A percentile compares a stretch with the other conserved stretches of the same genome.
phyloP scores from a whole-genome alignment of 805 yeast species.

The Wickerhamia fluorescens region DNA sequence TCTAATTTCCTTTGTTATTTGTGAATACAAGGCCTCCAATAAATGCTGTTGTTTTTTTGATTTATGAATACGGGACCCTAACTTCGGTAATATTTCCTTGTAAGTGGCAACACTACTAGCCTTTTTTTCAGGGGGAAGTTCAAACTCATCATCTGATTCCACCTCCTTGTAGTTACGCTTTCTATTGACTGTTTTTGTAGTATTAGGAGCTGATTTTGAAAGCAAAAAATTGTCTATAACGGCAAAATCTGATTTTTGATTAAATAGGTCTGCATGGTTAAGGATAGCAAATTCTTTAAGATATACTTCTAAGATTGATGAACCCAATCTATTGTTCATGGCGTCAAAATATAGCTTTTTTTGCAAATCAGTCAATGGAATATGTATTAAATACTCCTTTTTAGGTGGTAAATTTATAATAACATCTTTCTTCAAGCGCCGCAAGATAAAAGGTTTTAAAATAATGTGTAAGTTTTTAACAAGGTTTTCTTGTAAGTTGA shows the following conservation, averaged over 20 bases:
- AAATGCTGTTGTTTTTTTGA: constrained; percentile 7
- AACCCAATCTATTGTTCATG: constrained; percentile 37
- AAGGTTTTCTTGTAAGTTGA: constrained; percentile 43
- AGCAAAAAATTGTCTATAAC: constrained; percentile 37
- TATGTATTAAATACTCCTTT: constrained; percentile 78
- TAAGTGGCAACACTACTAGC: neutral
- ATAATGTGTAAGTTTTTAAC: constrained; percentile 79
- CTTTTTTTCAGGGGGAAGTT: constrained; percentile 7
- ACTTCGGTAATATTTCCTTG: constrained; percentile 1
- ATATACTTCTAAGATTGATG: constrained; percentile 38
- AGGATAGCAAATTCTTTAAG: constrained; percentile 45
- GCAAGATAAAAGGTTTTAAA: constrained; percentile 75
- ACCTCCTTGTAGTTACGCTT: constrained; percentile 12
- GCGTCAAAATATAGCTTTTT: constrained; percentile 52
- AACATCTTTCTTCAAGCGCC: constrained; percentile 76
- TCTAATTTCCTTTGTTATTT: constrained; percentile 21
- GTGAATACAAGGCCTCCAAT: constrained; percentile 9
- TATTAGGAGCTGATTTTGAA: constrained; percentile 13
- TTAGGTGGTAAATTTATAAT: constrained; percentile 70
- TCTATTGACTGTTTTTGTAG: constrained; percentile 3
- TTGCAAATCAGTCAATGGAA: constrained; percentile 60
- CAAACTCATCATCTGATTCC: constrained; percentile 27
- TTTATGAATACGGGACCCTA: constrained; percentile 2
- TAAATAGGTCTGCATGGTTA: constrained; percentile 23
- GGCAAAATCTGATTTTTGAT: constrained; percentile 10